A percentile compares a stretch with the other conserved stretches of the same genome.
Evolutionary conservation across 192 early-diverging fungal genomes (phyloP).

Genomic region (Backusella circina): DNA sequence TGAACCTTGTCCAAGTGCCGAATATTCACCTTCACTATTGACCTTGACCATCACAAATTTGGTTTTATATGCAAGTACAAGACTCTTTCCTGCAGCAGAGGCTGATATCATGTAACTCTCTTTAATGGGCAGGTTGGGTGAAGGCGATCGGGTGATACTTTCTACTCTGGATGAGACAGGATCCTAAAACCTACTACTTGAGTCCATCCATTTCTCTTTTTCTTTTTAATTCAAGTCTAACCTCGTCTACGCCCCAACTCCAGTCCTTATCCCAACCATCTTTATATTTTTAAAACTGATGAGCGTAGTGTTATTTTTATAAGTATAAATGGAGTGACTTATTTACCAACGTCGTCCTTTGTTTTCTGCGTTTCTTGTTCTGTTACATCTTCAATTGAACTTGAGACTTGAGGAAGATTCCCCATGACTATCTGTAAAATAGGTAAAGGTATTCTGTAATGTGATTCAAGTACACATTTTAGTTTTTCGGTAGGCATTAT

Average conservation of each 20-base stretch:
- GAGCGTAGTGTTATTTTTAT: neutral
- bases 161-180: neutral
- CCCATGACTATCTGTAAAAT: slow-evolving; percentile 33
- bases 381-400: slow-evolving; percentile 20
- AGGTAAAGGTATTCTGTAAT: slow-evolving; percentile 32
- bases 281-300: neutral
- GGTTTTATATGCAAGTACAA: slow-evolving; percentile 30
- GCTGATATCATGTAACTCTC: slow-evolving; percentile 32
- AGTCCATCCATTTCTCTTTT: neutral
- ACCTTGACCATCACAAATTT: slow-evolving; percentile 31
- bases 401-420: slow-evolving; percentile 26
- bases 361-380: slow-evolving; percentile 9
- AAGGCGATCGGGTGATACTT: slow-evolving; percentile 6
- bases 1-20: slow-evolving; percentile 44
- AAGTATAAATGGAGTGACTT: neutral
- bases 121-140: slow-evolving; percentile 16
- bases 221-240: neutral
- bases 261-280: slow-evolving; percentile 37
- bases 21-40: slow-evolving; percentile 26
- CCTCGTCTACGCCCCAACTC: slow-evolving; percentile 28
- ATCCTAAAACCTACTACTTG: neutral
- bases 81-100: slow-evolving; percentile 18
- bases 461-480: slow-evolving; percentile 29
- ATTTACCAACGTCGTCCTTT: slow-evolving; percentile 15
- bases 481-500: neutral